A percentile compares a stretch with the other conserved stretches of the same genome.
phyloP scores from a whole-genome alignment of 768 basidiomycete species.

The Kwoniella sp. region DNA sequence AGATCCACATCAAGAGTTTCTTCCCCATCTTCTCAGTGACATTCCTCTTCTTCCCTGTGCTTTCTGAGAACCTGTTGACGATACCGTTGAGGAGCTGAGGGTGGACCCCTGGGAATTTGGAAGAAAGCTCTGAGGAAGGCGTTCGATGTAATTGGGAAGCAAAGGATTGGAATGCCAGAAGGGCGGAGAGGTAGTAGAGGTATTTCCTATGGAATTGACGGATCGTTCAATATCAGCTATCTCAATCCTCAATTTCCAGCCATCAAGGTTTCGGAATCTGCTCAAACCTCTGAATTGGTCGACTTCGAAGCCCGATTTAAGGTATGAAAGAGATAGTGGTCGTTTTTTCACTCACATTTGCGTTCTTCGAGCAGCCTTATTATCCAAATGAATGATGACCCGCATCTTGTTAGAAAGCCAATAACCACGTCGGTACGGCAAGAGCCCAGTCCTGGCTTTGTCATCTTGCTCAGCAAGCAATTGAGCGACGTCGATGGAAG shows the following conservation, averaged over 20 bases:
- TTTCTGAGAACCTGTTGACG: constrained; percentile 77
- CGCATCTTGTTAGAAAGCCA: constrained; percentile 66
- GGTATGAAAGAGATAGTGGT: no score
- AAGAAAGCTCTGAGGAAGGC: constrained; percentile 24
- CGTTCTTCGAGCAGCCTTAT: constrained; percentile 48
- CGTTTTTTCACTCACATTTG: constrained; percentile 68
- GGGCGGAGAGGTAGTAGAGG: constrained; percentile 75
- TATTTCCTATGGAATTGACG: constrained; percentile 57
- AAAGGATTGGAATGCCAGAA: constrained; percentile 61
- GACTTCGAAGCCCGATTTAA: no score
- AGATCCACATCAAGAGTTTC: constrained; percentile 73
- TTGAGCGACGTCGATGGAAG: constrained; percentile 64
- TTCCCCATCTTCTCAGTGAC: constrained; percentile 72
- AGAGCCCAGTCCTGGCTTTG: constrained; percentile 61
- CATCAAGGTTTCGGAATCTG: no score
- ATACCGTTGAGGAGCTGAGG: constrained; percentile 71
- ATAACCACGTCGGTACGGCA: constrained; percentile 63
- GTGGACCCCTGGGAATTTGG: constrained; percentile 63
- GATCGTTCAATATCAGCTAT: background rate
- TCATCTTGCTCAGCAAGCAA: constrained; percentile 63
- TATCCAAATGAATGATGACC: constrained; percentile 29
- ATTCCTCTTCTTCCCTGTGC: constrained; percentile 65
- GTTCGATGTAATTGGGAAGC: constrained; percentile 22
- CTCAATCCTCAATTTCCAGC: background rate
- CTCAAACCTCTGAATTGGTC: no score